A percentile compares a stretch with the other conserved stretches of the same genome.
Conservation (phyloP, 208 protist species). For the Leptomonas pyrrhocoris region DNA sequence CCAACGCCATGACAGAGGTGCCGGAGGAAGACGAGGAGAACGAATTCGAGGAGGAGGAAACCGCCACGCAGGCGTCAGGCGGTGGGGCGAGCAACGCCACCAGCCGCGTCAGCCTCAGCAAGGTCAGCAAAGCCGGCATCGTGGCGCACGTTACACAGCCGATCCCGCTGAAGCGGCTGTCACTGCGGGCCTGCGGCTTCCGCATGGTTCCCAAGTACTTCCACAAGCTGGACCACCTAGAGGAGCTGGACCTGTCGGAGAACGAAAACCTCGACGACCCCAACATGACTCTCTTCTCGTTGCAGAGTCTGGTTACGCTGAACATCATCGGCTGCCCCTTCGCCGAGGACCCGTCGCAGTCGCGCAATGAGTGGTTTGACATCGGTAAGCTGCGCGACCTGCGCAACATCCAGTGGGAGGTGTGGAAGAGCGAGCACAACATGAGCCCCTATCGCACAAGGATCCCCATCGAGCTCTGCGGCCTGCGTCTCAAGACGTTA, state of each 20-base stretch:
- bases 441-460: constrained; percentile 84
- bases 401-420: constrained; percentile 80
- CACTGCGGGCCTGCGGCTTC: constrained; percentile 68
- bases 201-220: constrained; percentile 88
- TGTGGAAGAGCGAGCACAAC: constrained; percentile 78
- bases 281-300: constrained; percentile 88
- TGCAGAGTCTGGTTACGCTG: constrained; percentile 72
- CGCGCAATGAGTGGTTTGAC: constrained; percentile 88
- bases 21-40: constrained; percentile 16
- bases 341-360: constrained; percentile 54
- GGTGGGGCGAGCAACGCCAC: constrained; percentile 32
- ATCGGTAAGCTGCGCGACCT: constrained; percentile 77
- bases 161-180: constrained; percentile 74
- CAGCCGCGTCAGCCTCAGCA: constrained; percentile 67
- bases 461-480: constrained; percentile 86
- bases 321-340: constrained; percentile 89
- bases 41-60: constrained; percentile 41
- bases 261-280: constrained; percentile 82
- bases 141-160: constrained; percentile 66
- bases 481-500: constrained; percentile 53
- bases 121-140: constrained; percentile 68
- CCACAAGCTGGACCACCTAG: constrained; percentile 78
- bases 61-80: constrained; percentile 32
- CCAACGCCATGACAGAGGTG: constrained; percentile 17
- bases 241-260: constrained; percentile 85